phyloP scores from a whole-genome alignment of 78 protist genomes.

The Dictyostelium discoideum region dicty_2.7 NC_007088.5:2592501-2593000 shows the following conservation, averaged over 20 bases:
- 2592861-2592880: background rate
- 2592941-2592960: conserved; percentile 11
- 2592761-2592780: conserved; percentile 34
- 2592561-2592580: conserved; percentile 66
- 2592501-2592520: background rate
- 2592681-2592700: conserved; percentile 19
- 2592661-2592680: conserved; percentile 1
- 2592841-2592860: background rate
- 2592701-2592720: conserved; percentile 4
- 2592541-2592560: conserved; percentile 84
- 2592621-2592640: conserved; percentile 60
- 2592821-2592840: background rate
- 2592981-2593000: conserved; percentile 89
- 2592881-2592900: background rate
- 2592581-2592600: conserved; percentile 65
- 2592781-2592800: conserved; percentile 16
- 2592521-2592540: conserved; percentile 4
- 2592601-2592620: conserved; percentile 59
- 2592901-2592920: background rate
- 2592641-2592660: conserved; percentile 39
- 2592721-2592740: conserved; percentile 32
- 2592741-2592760: conserved; percentile 51
- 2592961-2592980: conserved; percentile 85
- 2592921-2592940: background rate
- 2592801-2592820: background rate